Conservation (phyloP, 2,329 filamentous ascomycete genomes). For the Colletotrichum acutatum region DNA sequence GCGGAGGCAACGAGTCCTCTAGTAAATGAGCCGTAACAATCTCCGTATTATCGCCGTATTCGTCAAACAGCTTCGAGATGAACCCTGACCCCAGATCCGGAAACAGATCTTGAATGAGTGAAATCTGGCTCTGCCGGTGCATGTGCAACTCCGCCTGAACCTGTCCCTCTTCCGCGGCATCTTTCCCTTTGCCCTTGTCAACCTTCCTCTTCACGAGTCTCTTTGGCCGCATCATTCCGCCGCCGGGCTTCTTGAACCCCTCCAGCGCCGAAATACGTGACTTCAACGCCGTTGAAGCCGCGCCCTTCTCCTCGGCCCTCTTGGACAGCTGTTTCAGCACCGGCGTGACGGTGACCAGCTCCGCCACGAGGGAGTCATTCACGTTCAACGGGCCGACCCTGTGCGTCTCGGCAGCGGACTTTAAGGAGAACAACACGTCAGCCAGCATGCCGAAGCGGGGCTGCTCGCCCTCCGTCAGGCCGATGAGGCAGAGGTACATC, state of each 20-base stretch:
- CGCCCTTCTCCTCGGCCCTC: slow-evolving; percentile 59
- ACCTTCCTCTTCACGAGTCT: slow-evolving; percentile 63
- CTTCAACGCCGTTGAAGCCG: slow-evolving; percentile 65
- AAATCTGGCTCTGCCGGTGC: slow-evolving; percentile 85
- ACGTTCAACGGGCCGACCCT: slow-evolving; percentile 63
- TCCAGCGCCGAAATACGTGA: slow-evolving; percentile 71
- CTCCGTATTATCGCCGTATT: slow-evolving; percentile 82
- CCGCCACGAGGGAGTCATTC: slow-evolving; percentile 81
- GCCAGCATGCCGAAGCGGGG: slow-evolving; percentile 80
- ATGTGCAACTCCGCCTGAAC: slow-evolving; percentile 69
- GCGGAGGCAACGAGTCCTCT: slow-evolving; percentile 77
- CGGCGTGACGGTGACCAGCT: slow-evolving; percentile 84
- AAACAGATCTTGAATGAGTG: slow-evolving; percentile 93
- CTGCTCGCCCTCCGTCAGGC: slow-evolving; percentile 73
- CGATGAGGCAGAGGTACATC: slow-evolving; percentile 78
- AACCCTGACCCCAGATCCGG: slow-evolving; percentile 88
- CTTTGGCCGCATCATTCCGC: slow-evolving; percentile 59
- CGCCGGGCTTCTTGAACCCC: slow-evolving; percentile 67
- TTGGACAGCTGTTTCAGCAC: slow-evolving; percentile 72
- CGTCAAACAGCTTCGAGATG: slow-evolving; percentile 80
- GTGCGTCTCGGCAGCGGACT: slow-evolving; percentile 75
- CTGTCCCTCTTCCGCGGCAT: slow-evolving; percentile 49
- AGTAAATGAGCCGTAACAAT: slow-evolving; percentile 84
- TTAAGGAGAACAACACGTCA: slow-evolving; percentile 86
- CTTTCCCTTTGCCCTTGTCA: slow-evolving; percentile 73